These are phyloP conservation scores for Cystobasidium tubakii DNA, from an alignment of 768 basidiomycete genomes.

Conservation along the genomic window DNA sequence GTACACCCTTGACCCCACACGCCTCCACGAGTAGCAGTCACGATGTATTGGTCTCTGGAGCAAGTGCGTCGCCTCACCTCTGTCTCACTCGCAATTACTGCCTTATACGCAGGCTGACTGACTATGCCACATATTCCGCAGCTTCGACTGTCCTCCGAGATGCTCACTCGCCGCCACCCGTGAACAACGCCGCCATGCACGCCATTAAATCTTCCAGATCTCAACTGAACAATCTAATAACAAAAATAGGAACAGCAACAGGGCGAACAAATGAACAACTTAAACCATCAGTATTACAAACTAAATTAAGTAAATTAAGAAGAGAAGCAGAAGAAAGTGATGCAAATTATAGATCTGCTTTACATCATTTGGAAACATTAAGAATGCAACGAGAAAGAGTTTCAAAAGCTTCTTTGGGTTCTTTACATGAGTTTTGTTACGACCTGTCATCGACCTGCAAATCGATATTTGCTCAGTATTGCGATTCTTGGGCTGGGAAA, in stretches of 20 bases:
- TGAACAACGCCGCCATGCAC: constrained; percentile 22
- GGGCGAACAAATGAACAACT: constrained; percentile 13
- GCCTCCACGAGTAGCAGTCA: neutral
- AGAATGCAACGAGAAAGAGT: constrained; percentile 44
- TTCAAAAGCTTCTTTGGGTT: constrained; percentile 37
- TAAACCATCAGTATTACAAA: constrained; percentile 8
- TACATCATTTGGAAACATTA: constrained; percentile 45
- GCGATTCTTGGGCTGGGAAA: constrained; percentile 22
- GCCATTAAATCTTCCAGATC: constrained; percentile 33
- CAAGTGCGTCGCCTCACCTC: neutral
- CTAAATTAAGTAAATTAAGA: constrained; percentile 34
- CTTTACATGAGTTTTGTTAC: constrained; percentile 40
- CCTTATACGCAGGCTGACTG: neutral
- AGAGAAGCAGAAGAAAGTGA: constrained; percentile 45
- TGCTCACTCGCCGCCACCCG: constrained; percentile 17
- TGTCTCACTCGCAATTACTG: neutral
- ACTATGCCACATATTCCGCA: constrained; percentile 39
- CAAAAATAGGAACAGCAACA: constrained; percentile 23
- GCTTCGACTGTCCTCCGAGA: constrained; percentile 38
- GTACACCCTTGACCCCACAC: neutral
- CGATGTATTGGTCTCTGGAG: neutral
- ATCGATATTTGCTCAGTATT: constrained; percentile 38
- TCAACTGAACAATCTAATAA: constrained; percentile 35
- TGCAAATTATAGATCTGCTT: constrained; percentile 32
- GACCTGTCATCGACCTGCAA: constrained; percentile 40